Percentiles rank a stretch among this genome's conserved stretches.
Evolutionary conservation across 2,329 filamentous ascomycete genomes (phyloP).

Genomic region (Metarhizium album): DNA sequence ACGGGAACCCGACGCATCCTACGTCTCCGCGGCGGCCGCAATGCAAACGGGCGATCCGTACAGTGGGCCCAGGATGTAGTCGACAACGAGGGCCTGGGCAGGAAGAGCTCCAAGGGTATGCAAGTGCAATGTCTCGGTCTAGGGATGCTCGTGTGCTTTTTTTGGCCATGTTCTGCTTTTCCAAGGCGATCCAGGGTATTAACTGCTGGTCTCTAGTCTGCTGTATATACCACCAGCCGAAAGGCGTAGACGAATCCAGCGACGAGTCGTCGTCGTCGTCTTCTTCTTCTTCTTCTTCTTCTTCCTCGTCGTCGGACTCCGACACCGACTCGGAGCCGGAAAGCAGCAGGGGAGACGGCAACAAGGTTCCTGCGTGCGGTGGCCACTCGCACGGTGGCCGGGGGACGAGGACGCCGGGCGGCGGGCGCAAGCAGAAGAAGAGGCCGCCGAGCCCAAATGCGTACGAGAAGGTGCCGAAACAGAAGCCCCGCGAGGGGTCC

Average conservation of each 20-base stretch:
- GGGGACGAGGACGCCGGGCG: slow-evolving; percentile 11
- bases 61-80: slow-evolving; percentile 90
- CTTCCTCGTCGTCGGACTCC: slow-evolving; percentile 40
- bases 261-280: slow-evolving; percentile 52
- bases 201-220: slow-evolving; percentile 54
- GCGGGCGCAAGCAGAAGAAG: slow-evolving; percentile 20
- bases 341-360: slow-evolving; percentile 26
- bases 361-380: slow-evolving; percentile 18
- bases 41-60: slow-evolving; percentile 49
- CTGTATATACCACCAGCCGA: slow-evolving; percentile 92
- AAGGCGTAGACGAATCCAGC: slow-evolving; percentile 71
- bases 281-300: no score
- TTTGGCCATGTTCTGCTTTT: background rate
- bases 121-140: background rate
- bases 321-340: slow-evolving; percentile 37
- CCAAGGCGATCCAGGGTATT: background rate
- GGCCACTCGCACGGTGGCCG: slow-evolving; percentile 23
- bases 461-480: slow-evolving; percentile 61
- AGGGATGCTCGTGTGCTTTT: no score
- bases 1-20: slow-evolving; percentile 30
- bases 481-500: slow-evolving; percentile 22
- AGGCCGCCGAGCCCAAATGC: slow-evolving; percentile 62
- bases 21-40: slow-evolving; percentile 39
- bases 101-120: slow-evolving; percentile 86
- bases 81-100: slow-evolving; percentile 89